Conservation (phyloP, 2,329 filamentous ascomycete genomes). For the Daldinia sp. region DNA sequence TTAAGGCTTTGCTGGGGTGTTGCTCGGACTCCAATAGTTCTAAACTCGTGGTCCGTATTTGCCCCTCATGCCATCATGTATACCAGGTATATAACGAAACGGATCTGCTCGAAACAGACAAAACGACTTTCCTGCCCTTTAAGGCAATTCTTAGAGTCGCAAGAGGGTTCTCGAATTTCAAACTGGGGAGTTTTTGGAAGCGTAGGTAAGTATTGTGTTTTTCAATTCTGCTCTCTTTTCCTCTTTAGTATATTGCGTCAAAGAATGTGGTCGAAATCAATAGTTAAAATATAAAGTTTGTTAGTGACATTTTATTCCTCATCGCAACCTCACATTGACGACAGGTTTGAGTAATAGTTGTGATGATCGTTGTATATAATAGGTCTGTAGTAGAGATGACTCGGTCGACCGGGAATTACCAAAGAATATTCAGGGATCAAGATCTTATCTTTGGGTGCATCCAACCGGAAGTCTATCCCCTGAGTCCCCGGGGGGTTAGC, state of each 20-base stretch:
- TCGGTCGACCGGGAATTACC: constrained; percentile 4
- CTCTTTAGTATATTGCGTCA: not conserved
- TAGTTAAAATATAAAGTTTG: not conserved
- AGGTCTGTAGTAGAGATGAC: not conserved
- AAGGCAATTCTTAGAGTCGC: not conserved
- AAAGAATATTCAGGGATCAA: not conserved
- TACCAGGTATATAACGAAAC: not conserved
- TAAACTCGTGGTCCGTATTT: not conserved
- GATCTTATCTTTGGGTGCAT: constrained; percentile 1
- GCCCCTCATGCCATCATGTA: not conserved
- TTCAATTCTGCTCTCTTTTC: not conserved
- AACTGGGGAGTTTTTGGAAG: not conserved
- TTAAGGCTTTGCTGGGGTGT: not conserved
- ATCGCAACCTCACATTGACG: not conserved
- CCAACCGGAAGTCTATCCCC: not conserved
- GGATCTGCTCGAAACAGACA: not conserved
- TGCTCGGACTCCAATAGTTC: not conserved
- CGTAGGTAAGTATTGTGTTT: not conserved
- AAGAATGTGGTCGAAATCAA: not conserved
- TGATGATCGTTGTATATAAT: not conserved
- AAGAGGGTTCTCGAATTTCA: not conserved
- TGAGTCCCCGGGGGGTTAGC: not conserved
- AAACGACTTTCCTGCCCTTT: not conserved
- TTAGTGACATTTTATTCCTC: not conserved
- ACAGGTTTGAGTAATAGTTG: not conserved